Conservation (phyloP, 371 early-diverging fungal genomes). For the Zychaea mexicana region DNA sequence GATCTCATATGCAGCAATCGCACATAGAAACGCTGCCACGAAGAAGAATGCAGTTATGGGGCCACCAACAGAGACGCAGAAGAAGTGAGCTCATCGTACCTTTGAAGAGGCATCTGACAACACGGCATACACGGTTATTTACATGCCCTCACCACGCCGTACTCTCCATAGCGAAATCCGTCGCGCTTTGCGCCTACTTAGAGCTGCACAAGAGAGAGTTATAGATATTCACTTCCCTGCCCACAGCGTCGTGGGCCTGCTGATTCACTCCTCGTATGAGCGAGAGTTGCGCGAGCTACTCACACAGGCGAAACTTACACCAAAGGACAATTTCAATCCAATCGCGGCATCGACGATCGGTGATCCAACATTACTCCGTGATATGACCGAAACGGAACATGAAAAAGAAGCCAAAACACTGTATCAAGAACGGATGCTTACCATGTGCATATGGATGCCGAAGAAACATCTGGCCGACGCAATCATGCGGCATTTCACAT, state of each 20-base stretch:
- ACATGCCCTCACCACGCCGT: background rate
- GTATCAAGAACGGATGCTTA: constrained; percentile 1
- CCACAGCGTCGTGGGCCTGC: background rate
- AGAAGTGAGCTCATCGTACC: background rate
- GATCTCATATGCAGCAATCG: too few relatives aligned
- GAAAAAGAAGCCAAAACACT: background rate
- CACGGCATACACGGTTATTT: background rate
- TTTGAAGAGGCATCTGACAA: background rate
- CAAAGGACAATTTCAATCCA: background rate
- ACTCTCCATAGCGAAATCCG: background rate
- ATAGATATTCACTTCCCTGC: constrained; percentile 9
- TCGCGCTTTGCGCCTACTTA: background rate
- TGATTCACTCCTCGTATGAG: background rate
- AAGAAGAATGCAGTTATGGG: too few relatives aligned
- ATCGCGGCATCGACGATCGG: background rate
- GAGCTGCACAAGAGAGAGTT: background rate
- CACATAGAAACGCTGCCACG: background rate
- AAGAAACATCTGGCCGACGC: background rate
- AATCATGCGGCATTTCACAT: background rate
- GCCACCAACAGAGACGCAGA: background rate
- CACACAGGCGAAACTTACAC: background rate
- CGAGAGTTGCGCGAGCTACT: background rate
- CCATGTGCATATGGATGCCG: background rate
- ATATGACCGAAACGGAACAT: background rate
- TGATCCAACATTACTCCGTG: background rate